Evolutionary conservation across 257 asterid genomes (phyloP).

Genomic region (Solanum rostratum): DNA sequence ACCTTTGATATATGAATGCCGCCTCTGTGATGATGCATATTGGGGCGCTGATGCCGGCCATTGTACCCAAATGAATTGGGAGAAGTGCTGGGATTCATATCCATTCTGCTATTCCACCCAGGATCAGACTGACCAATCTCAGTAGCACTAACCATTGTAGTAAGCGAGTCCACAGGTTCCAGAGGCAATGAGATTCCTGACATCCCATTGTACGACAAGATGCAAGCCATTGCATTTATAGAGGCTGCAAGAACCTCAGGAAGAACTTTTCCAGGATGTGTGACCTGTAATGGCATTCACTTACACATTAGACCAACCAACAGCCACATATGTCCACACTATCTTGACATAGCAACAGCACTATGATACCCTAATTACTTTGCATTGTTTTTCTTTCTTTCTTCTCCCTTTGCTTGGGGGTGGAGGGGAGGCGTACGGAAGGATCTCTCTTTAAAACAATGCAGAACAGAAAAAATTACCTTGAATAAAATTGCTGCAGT

Average conservation of each 20-base stretch:
- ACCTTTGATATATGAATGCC: not conserved
- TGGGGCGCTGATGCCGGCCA: not conserved
- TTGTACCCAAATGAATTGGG: constrained; percentile 18
- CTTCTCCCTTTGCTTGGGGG: not conserved
- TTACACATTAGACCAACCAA: not conserved
- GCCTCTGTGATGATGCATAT: constrained; percentile 6
- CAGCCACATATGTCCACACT: not conserved
- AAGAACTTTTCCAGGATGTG: constrained; percentile 42
- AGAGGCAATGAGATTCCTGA: constrained; percentile 28
- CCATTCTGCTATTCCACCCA: not conserved
- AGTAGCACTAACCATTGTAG: constrained; percentile 35
- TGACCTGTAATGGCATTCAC: constrained; percentile 30
- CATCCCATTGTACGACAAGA: constrained; percentile 66
- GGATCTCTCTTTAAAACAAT: not conserved
- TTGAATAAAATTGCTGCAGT: constrained; percentile 61
- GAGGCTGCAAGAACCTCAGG: constrained; percentile 64
- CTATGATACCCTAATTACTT: not conserved
- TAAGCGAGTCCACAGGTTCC: constrained; percentile 23
- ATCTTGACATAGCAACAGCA: not conserved
- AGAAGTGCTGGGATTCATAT: constrained; percentile 13
- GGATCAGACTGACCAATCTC: constrained; percentile 14
- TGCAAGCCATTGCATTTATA: constrained; percentile 37
- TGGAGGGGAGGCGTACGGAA: not conserved
- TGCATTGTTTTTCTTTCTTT: not conserved
- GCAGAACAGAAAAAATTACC: constrained; percentile 21